A percentile compares a stretch with the other conserved stretches of the same genome.
These are phyloP conservation scores for Epichloe uncinata DNA, from an alignment of 2,329 filamentous ascomycete genomes.

Conservation along the genomic window DNA sequence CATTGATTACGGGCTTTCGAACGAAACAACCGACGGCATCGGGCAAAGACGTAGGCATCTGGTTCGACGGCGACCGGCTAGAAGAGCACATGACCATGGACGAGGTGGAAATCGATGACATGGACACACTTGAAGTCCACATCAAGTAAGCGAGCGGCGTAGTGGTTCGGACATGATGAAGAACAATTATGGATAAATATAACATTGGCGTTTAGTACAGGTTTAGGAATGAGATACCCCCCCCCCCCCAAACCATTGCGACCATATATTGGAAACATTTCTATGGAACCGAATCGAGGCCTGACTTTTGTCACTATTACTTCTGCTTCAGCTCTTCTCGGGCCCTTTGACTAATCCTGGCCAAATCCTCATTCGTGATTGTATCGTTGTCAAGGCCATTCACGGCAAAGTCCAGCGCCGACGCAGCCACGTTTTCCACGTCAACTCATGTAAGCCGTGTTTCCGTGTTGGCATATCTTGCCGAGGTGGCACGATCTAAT, in stretches of 20 bases:
- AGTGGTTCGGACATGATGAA: neutral
- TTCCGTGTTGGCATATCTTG: no score
- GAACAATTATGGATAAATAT: neutral
- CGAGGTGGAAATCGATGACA: conserved; percentile 59
- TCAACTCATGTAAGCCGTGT: neutral
- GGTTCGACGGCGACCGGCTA: conserved; percentile 64
- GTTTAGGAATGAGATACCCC: neutral
- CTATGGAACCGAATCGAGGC: neutral
- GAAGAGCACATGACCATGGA: conserved; percentile 45
- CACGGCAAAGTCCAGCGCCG: neutral
- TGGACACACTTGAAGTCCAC: conserved; percentile 64
- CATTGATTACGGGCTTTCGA: conserved; percentile 50
- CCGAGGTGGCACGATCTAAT: no score
- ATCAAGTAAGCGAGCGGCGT: conserved; percentile 19
- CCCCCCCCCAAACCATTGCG: neutral
- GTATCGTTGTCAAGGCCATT: neutral
- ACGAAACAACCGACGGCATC: conserved; percentile 35
- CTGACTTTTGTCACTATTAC: no score
- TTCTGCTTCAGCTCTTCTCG: neutral
- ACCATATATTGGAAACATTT: neutral
- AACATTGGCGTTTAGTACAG: neutral
- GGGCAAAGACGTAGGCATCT: conserved; percentile 44
- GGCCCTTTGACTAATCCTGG: neutral
- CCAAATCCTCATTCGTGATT: neutral
- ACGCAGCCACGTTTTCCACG: neutral